Base-by-base conservation (phyloP, 2,329 filamentous ascomycete genomes). In the Trichoderma polysporum region DNA sequence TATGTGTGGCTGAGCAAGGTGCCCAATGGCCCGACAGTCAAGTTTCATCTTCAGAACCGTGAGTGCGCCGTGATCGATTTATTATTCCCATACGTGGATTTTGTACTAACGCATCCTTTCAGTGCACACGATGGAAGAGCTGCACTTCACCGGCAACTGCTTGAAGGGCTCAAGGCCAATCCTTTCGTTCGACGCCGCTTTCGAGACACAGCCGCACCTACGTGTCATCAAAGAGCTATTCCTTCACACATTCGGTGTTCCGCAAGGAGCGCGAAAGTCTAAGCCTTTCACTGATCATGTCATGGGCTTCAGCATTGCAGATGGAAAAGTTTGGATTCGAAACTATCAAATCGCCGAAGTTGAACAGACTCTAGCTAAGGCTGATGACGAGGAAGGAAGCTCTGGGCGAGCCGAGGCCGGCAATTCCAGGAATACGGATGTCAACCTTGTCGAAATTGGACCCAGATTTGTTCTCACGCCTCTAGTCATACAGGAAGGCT, bases 201-300 rank as follows among this genome's bases (percentile, higher is more conserved):
- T 99, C 80, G 92, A 96, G 69, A 86, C 86, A 71, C 86, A 92
- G 73, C 91, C 93, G 2, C 89, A 97, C 75, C 88, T 96, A 65
- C 86, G 86, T 70, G 84, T 97, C 70, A 88, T 98, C 75, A 94
- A 96, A 79, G 94, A 98, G 78, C 86, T 98, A 72, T 90, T 99
- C 75, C 86, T 90, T 15, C 94, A 97, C 74, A 91, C 90, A 12
- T 98, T 99, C 76, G 94, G 93, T 68, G 95, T 99, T 0, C 95
- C 95, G 2, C 91, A 94, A 74, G 90, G 90, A 25, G 90, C 94
- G 27, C 86, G 92, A 73, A 96, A 96, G 74, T 90, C 92, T 68
- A 99, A 99, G 82, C 95, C 95, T 3, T 99, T 99, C 74, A 85
- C 98, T 69, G 95, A 99, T 77, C 94, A 95, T 73, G 91, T 99